phyloP scores from a whole-genome alignment of 305 asterid species.

The Solanum hybrid region DNA sequence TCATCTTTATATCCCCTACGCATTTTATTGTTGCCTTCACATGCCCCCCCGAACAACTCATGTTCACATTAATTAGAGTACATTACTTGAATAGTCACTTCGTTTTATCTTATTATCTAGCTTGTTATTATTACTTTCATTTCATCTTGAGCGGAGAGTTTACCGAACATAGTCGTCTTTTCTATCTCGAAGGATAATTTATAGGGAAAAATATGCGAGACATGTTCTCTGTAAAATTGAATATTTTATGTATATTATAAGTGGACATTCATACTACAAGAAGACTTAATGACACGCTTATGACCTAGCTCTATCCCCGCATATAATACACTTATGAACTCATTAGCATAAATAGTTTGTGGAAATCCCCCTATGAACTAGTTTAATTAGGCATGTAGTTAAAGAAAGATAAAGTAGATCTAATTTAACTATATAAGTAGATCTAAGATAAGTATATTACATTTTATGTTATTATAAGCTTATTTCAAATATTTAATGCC shows the following conservation, averaged over 20 bases:
- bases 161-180: too few species aligned
- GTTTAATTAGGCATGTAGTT: not conserved
- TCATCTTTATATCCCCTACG: not conserved
- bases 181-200: not conserved
- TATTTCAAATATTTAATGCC: not conserved
- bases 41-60: constrained; percentile 10
- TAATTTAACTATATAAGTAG: too few species aligned
- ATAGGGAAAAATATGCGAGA: not conserved
- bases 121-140: not conserved
- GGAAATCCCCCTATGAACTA: not conserved
- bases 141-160: not conserved
- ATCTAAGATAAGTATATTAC: too few species aligned
- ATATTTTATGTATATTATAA: not conserved
- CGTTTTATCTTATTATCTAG: not conserved
- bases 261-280: not conserved
- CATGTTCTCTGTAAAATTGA: rapidly evolving
- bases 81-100: not conserved
- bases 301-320: not conserved
- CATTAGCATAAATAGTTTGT: not conserved
- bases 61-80: not conserved
- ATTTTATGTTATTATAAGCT: not conserved
- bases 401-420: not conserved
- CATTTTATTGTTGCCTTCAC: constrained; percentile 10
- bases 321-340: not conserved
- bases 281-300: not conserved